Evolutionary conservation across 176 grass and related monocot genomes (phyloP), one percentile per base, ranked within the genome.

Genomic region (Phoenix dactylifera): DNA sequence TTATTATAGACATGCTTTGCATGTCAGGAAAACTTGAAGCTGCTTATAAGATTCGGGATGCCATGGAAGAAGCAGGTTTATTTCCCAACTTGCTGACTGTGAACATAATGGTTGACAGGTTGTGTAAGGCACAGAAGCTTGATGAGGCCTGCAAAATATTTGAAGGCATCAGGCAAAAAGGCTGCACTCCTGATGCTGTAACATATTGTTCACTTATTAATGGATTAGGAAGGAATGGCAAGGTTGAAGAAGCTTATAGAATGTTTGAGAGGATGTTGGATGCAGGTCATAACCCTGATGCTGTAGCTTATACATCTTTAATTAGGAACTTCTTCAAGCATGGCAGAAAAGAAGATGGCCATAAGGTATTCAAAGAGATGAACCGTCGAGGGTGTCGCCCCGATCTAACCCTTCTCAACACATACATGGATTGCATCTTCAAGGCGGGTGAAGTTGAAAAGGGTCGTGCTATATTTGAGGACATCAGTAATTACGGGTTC

Each of bases 301-400:
- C 81, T 60, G 73, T 97, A 24, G 62, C 88, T 16, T 97, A 91
- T 70, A 88, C 87, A 64, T 91, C 81, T 52, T 75, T 97, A 48
- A 97, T 97, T 39, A 82, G 78, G 35, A 92, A 76, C 58, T 98
- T 91, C 58, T 98, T 98, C 66, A 80, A 81, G 26, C 79, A 98
- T 70, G 81, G 78, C 52, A 98, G 93, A 74, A 98, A 82, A 83
- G 93, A 97, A 63, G 92, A 97, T 80, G 92, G 93, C 0, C 87
- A 97, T 60, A 97, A 97, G 74, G 88, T 97, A 24, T 97, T 88
- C 66, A 97, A 91, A 85, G 87, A 88, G 72, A 76, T 97, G 87
- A 81, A 67, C 48, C 76, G 72, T 50, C 74, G 52, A 67, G 70
- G 87, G 61, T 88, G 93, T 63, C 55, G 22, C 17, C 87, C 93